Conservation (phyloP, 2,329 filamentous ascomycete species). For the Penicillium sp. region DNA sequence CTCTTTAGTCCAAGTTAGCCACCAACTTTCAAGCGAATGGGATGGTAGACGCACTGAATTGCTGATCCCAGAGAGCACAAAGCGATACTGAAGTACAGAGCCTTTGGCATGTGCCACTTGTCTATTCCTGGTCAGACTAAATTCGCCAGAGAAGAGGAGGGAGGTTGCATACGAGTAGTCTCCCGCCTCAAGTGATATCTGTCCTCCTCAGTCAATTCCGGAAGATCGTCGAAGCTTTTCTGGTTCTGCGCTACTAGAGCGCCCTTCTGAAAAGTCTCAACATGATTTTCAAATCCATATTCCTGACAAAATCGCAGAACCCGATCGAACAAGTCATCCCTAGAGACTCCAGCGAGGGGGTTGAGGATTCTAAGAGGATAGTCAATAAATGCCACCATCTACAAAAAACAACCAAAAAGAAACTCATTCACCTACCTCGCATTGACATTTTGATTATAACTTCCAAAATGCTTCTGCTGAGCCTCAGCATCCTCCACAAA, state of each 20-base stretch:
- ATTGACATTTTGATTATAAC: slow-evolving; percentile 18
- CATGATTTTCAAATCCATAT: slow-evolving; percentile 36
- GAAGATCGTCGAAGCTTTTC: slow-evolving; percentile 30
- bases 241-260: slow-evolving; percentile 30
- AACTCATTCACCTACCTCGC: slow-evolving; percentile 6
- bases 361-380: slow-evolving; percentile 21
- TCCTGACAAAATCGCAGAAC: slow-evolving; percentile 40
- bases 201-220: slow-evolving; percentile 35
- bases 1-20: slow-evolving; percentile 15
- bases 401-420: not conserved
- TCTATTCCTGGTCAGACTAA: slow-evolving; percentile 4
- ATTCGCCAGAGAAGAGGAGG: not conserved
- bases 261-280: slow-evolving; percentile 30
- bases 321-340: slow-evolving; percentile 28
- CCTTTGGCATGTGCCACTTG: slow-evolving; percentile 16
- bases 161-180: slow-evolving; percentile 3
- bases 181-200: slow-evolving; percentile 30
- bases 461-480: slow-evolving; percentile 6
- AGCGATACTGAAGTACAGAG: slow-evolving; percentile 28
- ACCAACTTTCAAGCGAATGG: not conserved
- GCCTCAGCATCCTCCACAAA: slow-evolving; percentile 19
- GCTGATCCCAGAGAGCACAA: slow-evolving; percentile 46
- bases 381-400: not conserved
- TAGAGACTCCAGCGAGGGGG: slow-evolving; percentile 23
- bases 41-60: slow-evolving; percentile 30